phyloP scores from a whole-genome alignment of 345 rosid genomes.

The Capsella bursapastoris region DNA sequence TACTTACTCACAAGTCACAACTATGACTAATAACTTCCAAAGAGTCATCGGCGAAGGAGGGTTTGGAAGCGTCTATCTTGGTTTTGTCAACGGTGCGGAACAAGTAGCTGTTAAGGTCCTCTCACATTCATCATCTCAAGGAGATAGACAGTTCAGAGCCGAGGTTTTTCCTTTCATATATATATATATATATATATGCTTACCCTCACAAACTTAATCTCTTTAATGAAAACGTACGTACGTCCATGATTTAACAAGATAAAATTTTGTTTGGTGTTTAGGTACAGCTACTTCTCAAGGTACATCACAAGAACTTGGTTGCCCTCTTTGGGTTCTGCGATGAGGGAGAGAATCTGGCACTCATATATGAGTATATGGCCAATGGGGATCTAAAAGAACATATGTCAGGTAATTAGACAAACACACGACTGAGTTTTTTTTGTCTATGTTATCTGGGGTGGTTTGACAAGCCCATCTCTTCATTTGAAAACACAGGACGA shows the following conservation, averaged over 20 bases:
- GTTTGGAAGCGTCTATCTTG: slow-evolving; percentile 53
- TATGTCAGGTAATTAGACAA: not conserved
- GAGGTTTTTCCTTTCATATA: not conserved
- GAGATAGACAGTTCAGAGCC: slow-evolving; percentile 3
- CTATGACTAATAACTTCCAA: slow-evolving; percentile 47
- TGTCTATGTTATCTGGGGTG: not conserved
- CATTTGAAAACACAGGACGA: not conserved
- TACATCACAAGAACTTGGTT: slow-evolving; percentile 4
- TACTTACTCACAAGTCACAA: slow-evolving; percentile 29
- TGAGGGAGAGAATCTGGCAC: slow-evolving; percentile 7
- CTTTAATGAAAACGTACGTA: not conserved
- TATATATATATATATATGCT: too few species aligned
- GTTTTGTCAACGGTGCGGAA: slow-evolving; percentile 21
- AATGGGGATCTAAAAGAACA: not conserved
- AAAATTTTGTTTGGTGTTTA: slow-evolving; percentile 2
- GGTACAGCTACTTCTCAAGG: slow-evolving; percentile 2
- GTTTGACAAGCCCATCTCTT: not conserved
- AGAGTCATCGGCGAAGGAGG: slow-evolving; percentile 53
- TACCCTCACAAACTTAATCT: not conserved
- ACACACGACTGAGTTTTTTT: not conserved
- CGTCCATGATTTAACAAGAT: not conserved
- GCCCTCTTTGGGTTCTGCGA: not conserved
- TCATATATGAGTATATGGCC: slow-evolving; percentile 4
- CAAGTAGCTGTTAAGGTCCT: slow-evolving; percentile 9
- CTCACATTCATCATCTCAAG: not conserved